Conservation (phyloP, 192 early-diverging fungal genomes). For the Rhizophagus clarus region DNA sequence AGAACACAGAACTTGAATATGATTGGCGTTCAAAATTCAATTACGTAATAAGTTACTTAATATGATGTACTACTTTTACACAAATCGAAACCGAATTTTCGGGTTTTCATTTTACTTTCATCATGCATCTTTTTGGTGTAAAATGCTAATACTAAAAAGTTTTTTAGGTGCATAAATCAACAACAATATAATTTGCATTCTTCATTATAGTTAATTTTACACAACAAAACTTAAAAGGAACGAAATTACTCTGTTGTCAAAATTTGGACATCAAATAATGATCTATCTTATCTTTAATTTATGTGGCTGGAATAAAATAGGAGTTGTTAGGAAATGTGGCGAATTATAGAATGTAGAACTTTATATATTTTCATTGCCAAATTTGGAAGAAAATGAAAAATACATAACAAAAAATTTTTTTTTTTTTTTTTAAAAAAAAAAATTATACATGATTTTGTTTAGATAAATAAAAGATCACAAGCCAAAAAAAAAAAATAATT, state of each 20-base stretch:
- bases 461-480: too few relatives aligned
- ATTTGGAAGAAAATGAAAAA: not conserved
- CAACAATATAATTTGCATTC: not conserved
- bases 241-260: not conserved
- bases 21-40: not conserved
- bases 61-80: not conserved
- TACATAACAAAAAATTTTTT: too few relatives aligned
- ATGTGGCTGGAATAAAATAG: not conserved
- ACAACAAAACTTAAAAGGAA: not conserved
- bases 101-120: not conserved
- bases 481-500: too few relatives aligned
- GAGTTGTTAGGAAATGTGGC: too few relatives aligned
- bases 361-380: not conserved
- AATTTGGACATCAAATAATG: not conserved
- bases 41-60: not conserved
- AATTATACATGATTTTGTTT: too few relatives aligned
- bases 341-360: too few relatives aligned
- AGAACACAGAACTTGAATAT: not conserved
- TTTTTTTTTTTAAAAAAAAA: too few relatives aligned
- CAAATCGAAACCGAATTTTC: not conserved
- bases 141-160: not conserved
- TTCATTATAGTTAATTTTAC: not conserved
- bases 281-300: not conserved
- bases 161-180: not conserved
- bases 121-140: not conserved